phyloP scores from a whole-genome alignment of 192 early-diverging fungal species.

The Funneliformis mosseae region DNA sequence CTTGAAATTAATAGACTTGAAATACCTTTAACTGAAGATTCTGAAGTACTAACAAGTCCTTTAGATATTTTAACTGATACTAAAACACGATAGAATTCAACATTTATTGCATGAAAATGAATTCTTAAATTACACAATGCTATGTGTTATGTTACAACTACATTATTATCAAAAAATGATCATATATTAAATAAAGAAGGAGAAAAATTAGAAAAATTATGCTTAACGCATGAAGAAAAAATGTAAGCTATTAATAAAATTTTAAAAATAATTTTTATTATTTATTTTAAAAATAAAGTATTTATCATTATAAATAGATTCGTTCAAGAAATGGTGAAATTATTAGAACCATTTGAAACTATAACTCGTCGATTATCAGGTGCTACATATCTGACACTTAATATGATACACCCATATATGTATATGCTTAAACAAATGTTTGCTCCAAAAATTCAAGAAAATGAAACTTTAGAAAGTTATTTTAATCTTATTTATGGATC shows the following conservation, averaged over 20 bases:
- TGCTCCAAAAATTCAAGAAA: neutral
- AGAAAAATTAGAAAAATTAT: too few species aligned
- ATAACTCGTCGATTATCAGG: too few species aligned
- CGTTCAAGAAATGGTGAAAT: too few species aligned
- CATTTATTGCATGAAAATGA: neutral
- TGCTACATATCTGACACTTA: neutral
- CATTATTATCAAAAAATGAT: too few species aligned
- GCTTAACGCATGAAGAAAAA: too few species aligned
- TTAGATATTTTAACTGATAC: neutral
- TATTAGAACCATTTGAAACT: slow-evolving; percentile 1
- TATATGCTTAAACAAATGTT: neutral
- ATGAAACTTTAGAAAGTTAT: neutral
- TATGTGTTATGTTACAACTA: too few species aligned
- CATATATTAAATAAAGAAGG: too few species aligned
- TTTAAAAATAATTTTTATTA: neutral
- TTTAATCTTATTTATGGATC: neutral
- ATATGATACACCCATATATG: neutral
- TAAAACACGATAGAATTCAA: neutral
- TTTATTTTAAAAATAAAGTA: neutral
- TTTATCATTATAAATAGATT: too few species aligned
- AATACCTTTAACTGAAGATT: too few species aligned
- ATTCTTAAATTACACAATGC: too few species aligned
- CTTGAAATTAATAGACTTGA: neutral
- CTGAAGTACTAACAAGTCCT: neutral
- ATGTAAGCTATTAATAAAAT: neutral